Evolutionary conservation across 768 basidiomycete genomes (phyloP).

Genomic region (Bullera alba): DNA sequence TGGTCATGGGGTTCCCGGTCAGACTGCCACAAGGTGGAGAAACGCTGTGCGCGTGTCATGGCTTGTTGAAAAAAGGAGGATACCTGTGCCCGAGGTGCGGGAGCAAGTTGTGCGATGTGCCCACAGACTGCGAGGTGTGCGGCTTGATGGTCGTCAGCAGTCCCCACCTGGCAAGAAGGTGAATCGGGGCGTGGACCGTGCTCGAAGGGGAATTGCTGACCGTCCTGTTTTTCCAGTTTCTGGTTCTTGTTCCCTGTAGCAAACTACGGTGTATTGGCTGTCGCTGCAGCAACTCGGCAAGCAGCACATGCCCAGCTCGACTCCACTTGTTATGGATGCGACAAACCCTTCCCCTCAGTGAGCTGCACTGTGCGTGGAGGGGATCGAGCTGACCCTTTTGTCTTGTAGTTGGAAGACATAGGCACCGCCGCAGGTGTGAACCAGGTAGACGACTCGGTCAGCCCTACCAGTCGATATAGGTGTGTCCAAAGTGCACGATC

Average conservation of each 20-base stretch:
- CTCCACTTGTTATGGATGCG: slow-evolving; percentile 67
- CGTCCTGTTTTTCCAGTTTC: slow-evolving; percentile 26
- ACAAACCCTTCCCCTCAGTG: slow-evolving; percentile 56
- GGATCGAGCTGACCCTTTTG: slow-evolving; percentile 11
- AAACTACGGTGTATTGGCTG: slow-evolving; percentile 51
- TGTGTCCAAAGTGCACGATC: slow-evolving; percentile 39
- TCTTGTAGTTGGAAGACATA: slow-evolving; percentile 14
- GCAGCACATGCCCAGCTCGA: slow-evolving; percentile 34
- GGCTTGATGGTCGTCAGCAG: slow-evolving; percentile 96
- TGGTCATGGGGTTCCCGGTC: slow-evolving; percentile 99
- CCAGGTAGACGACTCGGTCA: slow-evolving; percentile 58
- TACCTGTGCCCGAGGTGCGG: slow-evolving; percentile 92
- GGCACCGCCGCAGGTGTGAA: slow-evolving; percentile 22
- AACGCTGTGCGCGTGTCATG: slow-evolving; percentile 88
- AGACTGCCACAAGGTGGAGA: slow-evolving; percentile 71
- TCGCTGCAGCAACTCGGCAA: slow-evolving; percentile 4
- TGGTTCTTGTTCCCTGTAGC: slow-evolving; percentile 79
- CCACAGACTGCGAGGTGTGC: slow-evolving; percentile 95
- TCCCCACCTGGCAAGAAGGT: slow-evolving; percentile 88
- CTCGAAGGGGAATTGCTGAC: not conserved
- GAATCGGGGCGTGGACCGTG: not conserved
- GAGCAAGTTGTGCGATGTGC: slow-evolving; percentile 91
- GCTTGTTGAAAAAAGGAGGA: slow-evolving; percentile 81
- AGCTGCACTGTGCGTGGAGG: slow-evolving; percentile 5
- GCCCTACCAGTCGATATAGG: slow-evolving; percentile 75